Evolutionary conservation across 1,284 basidiomycete genomes (phyloP).

Genomic region (Kwoniella shivajii): DNA sequence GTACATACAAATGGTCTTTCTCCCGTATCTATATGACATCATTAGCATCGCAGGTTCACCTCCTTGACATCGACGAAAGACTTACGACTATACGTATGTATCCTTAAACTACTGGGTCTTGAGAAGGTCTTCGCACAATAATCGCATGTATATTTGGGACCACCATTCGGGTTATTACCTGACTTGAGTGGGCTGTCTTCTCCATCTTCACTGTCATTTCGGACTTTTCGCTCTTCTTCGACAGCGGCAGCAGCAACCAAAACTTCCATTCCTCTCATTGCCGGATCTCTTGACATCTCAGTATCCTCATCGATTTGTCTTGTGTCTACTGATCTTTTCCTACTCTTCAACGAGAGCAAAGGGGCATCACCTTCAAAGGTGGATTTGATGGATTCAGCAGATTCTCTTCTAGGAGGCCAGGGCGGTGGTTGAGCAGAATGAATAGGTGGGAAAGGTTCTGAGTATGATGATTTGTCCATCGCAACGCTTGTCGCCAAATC

Average conservation of each 20-base stretch:
- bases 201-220: slow-evolving; percentile 17
- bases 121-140: slow-evolving; percentile 51
- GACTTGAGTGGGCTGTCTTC: slow-evolving; percentile 20
- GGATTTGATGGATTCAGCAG: slow-evolving; percentile 19
- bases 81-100: slow-evolving; percentile 53
- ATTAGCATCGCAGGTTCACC: not conserved
- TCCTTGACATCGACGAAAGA: slow-evolving; percentile 2
- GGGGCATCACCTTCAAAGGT: slow-evolving; percentile 15
- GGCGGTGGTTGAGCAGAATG: not conserved
- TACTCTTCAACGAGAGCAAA: slow-evolving; percentile 9
- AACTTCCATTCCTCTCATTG: slow-evolving; percentile 48
- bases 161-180: slow-evolving; percentile 11
- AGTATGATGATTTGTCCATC: slow-evolving; percentile 14
- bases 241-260: slow-evolving; percentile 42
- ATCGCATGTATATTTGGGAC: slow-evolving; percentile 49
- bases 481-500: slow-evolving; percentile 3
- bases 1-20: slow-evolving; percentile 49
- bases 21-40: slow-evolving; percentile 43
- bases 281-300: slow-evolving; percentile 28
- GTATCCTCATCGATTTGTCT: slow-evolving; percentile 20
- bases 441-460: slow-evolving; percentile 9
- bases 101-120: slow-evolving; percentile 46
- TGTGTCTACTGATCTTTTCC: slow-evolving; percentile 12
- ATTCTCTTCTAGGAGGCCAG: slow-evolving; percentile 29
- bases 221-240: slow-evolving; percentile 18